Evolutionary conservation across 345 rosid species (phyloP).

Genomic region (Camelina neglecta): DNA sequence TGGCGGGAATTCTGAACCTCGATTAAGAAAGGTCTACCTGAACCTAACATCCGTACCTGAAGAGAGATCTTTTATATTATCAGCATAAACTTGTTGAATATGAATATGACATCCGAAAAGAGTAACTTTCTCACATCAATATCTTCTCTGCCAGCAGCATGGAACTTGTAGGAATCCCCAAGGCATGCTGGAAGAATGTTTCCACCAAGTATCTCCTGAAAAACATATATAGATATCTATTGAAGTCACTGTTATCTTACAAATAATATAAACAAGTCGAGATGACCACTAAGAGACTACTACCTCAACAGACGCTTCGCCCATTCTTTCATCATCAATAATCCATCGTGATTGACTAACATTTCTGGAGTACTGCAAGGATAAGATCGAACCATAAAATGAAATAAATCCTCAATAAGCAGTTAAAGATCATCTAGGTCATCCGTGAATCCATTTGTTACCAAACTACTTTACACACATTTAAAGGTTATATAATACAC

Average conservation of each 20-base stretch:
- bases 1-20: conserved; percentile 88
- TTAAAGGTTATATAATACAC: background rate
- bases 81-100: conserved; percentile 30
- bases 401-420: background rate
- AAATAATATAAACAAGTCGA: conserved; percentile 13
- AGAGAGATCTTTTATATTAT: conserved; percentile 37
- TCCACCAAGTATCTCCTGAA: conserved; percentile 84
- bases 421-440: conserved; percentile 6
- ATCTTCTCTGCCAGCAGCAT: conserved; percentile 99
- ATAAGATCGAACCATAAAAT: background rate
- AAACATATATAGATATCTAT: conserved; percentile 19
- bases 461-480: conserved; percentile 9
- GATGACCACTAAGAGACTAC: conserved; percentile 21
- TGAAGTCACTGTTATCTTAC: conserved; percentile 21
- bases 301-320: conserved; percentile 96
- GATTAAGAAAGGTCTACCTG: conserved; percentile 96
- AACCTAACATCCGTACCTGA: conserved; percentile 98
- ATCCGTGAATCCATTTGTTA: conserved; percentile 23
- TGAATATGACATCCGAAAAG: conserved; percentile 16
- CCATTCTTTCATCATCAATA: conserved; percentile 95
- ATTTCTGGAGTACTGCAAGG: conserved; percentile 85
- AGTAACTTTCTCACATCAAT: conserved; percentile 66
- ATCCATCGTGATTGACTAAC: conserved; percentile 98
- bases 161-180: conserved; percentile 90
- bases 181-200: conserved; percentile 71